Evolutionary conservation across 495 filamentous ascomycete genomes (phyloP).

Genomic region (Evernia prunastri): DNA sequence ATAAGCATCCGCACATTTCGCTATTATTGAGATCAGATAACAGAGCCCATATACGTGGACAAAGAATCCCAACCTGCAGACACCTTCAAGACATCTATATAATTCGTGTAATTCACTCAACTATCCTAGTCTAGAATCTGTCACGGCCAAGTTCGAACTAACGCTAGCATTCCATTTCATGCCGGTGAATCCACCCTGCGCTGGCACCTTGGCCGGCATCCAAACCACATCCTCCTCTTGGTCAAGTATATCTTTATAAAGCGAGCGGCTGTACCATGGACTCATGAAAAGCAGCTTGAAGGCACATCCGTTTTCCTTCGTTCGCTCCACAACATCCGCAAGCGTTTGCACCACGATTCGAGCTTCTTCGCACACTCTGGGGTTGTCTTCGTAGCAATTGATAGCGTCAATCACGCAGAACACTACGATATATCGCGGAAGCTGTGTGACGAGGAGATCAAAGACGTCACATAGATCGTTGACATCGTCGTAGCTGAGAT

Average conservation of each 20-base stretch:
- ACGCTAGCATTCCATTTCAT: conserved; percentile 5
- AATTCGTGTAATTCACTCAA: no score
- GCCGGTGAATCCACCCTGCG: not conserved
- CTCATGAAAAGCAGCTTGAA: conserved; percentile 13
- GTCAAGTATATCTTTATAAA: not conserved
- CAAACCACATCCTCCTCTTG: conserved; percentile 1
- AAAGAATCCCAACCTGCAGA: no score
- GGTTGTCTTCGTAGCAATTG: not conserved
- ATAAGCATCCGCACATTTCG: no score
- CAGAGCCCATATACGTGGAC: no score
- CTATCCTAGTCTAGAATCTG: not conserved
- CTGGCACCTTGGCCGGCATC: not conserved
- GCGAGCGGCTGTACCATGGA: not conserved
- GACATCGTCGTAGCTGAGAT: not conserved
- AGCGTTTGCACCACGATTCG: not conserved
- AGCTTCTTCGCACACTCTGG: not conserved
- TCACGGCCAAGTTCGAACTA: not conserved
- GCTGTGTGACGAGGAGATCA: not conserved
- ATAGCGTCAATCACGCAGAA: conserved; percentile 8
- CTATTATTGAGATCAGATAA: no score
- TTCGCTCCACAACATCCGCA: not conserved
- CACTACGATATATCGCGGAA: not conserved
- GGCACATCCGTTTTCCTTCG: not conserved
- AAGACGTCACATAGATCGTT: conserved; percentile 7
- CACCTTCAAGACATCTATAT: no score